Base-by-base conservation (phyloP, 441 rosid genomes). In the Biscutella laevigata region DNA sequence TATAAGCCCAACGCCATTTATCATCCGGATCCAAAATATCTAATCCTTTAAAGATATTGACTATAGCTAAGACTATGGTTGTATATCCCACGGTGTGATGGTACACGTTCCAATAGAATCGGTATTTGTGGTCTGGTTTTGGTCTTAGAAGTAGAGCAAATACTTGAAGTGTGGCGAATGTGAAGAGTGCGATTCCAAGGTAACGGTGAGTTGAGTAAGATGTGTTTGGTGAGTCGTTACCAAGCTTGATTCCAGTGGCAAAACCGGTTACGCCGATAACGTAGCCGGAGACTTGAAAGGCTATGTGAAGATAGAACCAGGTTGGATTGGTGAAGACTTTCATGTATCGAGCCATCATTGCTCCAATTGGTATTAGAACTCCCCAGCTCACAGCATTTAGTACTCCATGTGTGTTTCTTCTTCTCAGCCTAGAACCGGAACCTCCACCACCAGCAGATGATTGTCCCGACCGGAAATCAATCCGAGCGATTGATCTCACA, bases 341-440 rank as follows among this genome's bases (percentile, higher is more conserved):
- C 74, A 81, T 47, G 75, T 81, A 76, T 26, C 88, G 70, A 32
- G 88, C 88, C 26, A 63, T 53, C 48, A 74, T 72, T 42, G 74
- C 84, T 7, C 88, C 88, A 10, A 76, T 4, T 0, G 88, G 88
- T 71, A 78, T 53, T 40, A 81, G 64, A 15, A 65, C 60, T 17
- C 88, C 88, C 88, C 84, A 81, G 26, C 84, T 81, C 45, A 78
- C 76, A 0, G 76, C 73, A 38, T 81, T 81, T 6, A 81, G 64
- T 22, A 81, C 48, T 52, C 88, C 84, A 26, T 81, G 88, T 29
- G n/a, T n/a, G n/a, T n/a, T n/a, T 69, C 75, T 71, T 62, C 51
- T 77, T 26, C 41, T 68, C 11, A 8, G 12, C 42, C 69, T 67
- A 19, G 67, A 62, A 47, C 36, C 69, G 0, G 68, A 25, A 48